These are phyloP conservation scores for Diaporthe ilicicola DNA, from an alignment of 2,329 filamentous ascomycete species.

Conservation along the genomic window DNA sequence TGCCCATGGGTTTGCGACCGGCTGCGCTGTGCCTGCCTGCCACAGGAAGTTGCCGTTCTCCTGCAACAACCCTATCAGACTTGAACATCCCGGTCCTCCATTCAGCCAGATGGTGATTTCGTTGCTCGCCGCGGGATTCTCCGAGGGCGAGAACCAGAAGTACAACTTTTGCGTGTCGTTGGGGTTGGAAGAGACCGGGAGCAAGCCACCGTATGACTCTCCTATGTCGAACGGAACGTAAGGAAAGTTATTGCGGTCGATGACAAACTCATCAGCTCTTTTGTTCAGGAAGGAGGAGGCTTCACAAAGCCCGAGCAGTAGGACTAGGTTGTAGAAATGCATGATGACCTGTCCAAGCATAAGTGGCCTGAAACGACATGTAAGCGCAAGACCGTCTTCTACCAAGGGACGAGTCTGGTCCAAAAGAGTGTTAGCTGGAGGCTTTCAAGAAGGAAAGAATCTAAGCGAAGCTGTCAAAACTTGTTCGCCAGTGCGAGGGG, in stretches of 20 bases:
- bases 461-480: not conserved
- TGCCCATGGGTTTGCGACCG: conserved; percentile 70
- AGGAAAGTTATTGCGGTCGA: conserved; percentile 69
- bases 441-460: not conserved
- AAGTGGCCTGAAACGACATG: not conserved
- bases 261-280: conserved; percentile 60
- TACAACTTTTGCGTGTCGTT: conserved; percentile 55
- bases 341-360: not conserved
- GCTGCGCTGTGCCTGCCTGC: conserved; percentile 71
- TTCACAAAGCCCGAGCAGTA: not conserved
- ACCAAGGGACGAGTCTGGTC: no score
- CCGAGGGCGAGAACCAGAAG: conserved; percentile 72
- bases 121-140: conserved; percentile 54
- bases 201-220: conserved; percentile 68
- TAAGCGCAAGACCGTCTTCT: not conserved
- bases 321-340: not conserved
- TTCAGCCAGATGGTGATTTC: conserved; percentile 69
- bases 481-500: not conserved
- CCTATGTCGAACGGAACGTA: conserved; percentile 73
- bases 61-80: conserved; percentile 72
- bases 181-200: conserved; percentile 61
- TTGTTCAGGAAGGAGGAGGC: not conserved
- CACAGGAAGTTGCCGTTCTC: conserved; percentile 77
- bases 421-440: no score
- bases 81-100: conserved; percentile 63